Base-by-base conservation (phyloP, 495 filamentous ascomycete species). In the Penicillium macrosclerotiorum region DNA sequence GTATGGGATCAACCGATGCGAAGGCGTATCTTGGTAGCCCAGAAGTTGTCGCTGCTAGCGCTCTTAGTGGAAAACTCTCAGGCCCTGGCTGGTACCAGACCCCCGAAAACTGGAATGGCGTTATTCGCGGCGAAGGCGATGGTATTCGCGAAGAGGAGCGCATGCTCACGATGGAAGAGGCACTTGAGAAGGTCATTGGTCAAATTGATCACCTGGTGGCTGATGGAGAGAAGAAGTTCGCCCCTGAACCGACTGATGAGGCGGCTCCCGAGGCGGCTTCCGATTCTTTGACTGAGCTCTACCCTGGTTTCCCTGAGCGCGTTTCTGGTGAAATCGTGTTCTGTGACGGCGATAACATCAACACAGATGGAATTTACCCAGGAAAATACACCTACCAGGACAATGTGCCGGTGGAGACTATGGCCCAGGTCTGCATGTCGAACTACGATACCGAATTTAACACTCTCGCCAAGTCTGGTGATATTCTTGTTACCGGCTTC, bases 361-460 rank as follows among this genome's bases (percentile, higher is more conserved):
- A 75, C 52, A 75, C 73, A 13, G 72, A 75, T 38, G 76, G 76
- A 25, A 96, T 97, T 64, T 96, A 98, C 64, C 88, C 91, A 3
- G 89, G 88, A 1, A 89, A 90, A 57, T 88, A 86, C 57, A 95
- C 89, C 1, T 96, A 95, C 68, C 89, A 91, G 57, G 91, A 96
- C 62, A 79, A 86, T 61, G 75, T 96, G 8, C 70, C 88, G 0
- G 65, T 57, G 0, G 81, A 85, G 32, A 82, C 78, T 20, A 96
- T 96, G 91, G 89, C 90, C 0, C 63, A 84, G 52, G 90, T 92
- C 1, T 89, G 85, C 64, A 95, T 98, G 89, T 73, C 81, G 52
- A 98, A 98, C 72, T 98, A 95, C 68, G 92, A 97, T 62, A 54
- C 74, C 0, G 42, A 62, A 4, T 96, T 98, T 63, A 52, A 68